Conservation (phyloP, 2,329 filamentous ascomycete species). For the Diaporthe amygdali region DNA sequence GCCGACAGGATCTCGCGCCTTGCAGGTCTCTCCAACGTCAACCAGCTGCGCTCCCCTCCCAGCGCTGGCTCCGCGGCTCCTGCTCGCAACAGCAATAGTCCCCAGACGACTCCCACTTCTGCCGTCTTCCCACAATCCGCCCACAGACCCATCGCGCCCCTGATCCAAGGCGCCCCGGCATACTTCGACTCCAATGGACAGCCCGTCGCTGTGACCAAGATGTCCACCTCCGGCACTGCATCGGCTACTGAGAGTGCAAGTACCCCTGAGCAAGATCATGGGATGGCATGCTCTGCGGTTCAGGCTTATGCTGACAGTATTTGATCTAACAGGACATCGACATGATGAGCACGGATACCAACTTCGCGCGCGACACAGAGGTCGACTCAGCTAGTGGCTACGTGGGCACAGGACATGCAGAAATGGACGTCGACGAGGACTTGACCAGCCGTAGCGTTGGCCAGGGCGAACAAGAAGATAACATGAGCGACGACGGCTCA, state of each 20-base stretch:
- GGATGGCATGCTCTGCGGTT: neutral
- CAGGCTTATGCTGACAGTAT: neutral
- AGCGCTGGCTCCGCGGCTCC: slow-evolving; percentile 37
- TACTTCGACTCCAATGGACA: slow-evolving; percentile 84
- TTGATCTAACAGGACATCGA: slow-evolving; percentile 57
- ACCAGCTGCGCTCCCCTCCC: slow-evolving; percentile 68
- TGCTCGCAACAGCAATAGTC: slow-evolving; percentile 39
- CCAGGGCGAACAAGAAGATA: slow-evolving; percentile 60
- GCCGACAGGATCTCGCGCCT: slow-evolving; percentile 95
- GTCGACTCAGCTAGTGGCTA: slow-evolving; percentile 61
- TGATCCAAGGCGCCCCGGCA: slow-evolving; percentile 47
- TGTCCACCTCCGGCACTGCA: slow-evolving; percentile 89
- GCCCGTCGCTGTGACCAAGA: slow-evolving; percentile 72
- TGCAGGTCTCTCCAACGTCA: slow-evolving; percentile 87
- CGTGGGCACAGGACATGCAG: slow-evolving; percentile 42
- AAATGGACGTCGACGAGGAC: slow-evolving; percentile 61
- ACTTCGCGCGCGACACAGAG: slow-evolving; percentile 53
- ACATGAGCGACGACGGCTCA: slow-evolving; percentile 84
- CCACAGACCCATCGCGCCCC: slow-evolving; percentile 38
- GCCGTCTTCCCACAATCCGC: slow-evolving; percentile 43
- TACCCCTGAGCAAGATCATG: neutral
- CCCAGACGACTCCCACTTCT: slow-evolving; percentile 58
- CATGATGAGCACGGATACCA: slow-evolving; percentile 72
- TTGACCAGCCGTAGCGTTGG: slow-evolving; percentile 52
- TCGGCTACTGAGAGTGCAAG: slow-evolving; percentile 83